Percentiles rank a stretch among this genome's conserved stretches.
Evolutionary conservation across 2,329 filamentous ascomycete genomes (phyloP).

Genomic region (Aspergillus oerlinghausenensis): DNA sequence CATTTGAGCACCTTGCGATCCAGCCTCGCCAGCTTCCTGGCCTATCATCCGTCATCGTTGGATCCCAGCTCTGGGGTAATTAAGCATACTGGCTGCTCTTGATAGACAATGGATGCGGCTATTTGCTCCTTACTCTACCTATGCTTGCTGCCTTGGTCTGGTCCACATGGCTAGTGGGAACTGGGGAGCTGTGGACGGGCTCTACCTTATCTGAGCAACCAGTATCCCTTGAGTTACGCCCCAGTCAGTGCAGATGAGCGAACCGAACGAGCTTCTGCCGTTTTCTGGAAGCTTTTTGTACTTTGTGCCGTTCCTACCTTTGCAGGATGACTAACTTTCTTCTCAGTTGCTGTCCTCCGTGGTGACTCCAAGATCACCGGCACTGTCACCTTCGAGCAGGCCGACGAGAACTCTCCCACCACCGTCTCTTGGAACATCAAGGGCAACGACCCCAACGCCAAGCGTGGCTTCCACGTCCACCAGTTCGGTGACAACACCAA

Average conservation of each 20-base stretch:
- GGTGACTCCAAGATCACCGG: constrained; percentile 95
- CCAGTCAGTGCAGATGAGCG: background rate
- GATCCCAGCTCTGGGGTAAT: constrained; percentile 3
- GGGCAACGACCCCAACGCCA: constrained; percentile 88
- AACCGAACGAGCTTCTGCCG: background rate
- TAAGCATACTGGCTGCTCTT: constrained; percentile 6
- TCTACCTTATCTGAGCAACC: background rate
- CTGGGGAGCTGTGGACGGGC: background rate
- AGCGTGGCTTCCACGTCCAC: constrained; percentile 98
- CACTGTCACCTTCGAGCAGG: constrained; percentile 93
- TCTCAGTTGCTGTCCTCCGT: constrained; percentile 85
- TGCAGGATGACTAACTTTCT: constrained; percentile 8
- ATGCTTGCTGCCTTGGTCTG: background rate
- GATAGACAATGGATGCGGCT: background rate
- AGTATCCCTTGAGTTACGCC: background rate
- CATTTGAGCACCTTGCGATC: constrained; percentile 41
- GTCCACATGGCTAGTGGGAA: background rate
- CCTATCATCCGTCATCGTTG: constrained; percentile 26
- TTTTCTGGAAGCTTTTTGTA: constrained; percentile 7
- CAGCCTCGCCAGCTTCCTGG: constrained; percentile 7
- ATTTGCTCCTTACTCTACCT: background rate
- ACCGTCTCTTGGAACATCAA: constrained; percentile 88
- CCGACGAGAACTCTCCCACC: constrained; percentile 73
- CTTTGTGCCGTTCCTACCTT: background rate
- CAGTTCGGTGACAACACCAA: constrained; percentile 99